Conservation (phyloP, 2,329 filamentous ascomycete genomes). For the Trichoderma brevicompactum region DNA sequence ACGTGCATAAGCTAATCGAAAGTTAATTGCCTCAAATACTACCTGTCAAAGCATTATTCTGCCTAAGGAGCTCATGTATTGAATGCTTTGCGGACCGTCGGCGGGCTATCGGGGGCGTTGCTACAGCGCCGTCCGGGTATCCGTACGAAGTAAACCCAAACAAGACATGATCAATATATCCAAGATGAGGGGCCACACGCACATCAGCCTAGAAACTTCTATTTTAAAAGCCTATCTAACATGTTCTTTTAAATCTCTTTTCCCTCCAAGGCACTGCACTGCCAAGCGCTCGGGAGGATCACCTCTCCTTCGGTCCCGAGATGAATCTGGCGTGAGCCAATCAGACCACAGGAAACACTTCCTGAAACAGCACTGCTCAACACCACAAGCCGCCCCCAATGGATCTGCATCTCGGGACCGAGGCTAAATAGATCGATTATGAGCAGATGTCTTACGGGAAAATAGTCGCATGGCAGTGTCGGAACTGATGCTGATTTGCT, state of each 20-base stretch:
- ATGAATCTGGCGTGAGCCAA: neutral
- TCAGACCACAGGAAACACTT: neutral
- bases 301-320: neutral
- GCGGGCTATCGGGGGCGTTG: no score
- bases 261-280: neutral
- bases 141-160: no score
- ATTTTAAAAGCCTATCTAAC: no score
- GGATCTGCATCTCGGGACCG: neutral
- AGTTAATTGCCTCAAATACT: no score
- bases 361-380: neutral
- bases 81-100: no score
- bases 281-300: neutral
- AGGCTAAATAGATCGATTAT: neutral
- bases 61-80: no score
- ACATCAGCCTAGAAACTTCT: no score
- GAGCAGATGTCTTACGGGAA: neutral
- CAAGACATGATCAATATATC: no score
- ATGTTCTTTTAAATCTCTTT: neutral
- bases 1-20: no score
- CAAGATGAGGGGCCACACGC: no score
- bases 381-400: neutral
- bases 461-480: neutral
- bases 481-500: neutral
- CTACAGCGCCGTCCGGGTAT: no score
- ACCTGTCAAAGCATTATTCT: no score